These are phyloP conservation scores for Gamsiella multidivaricata DNA, from an alignment of 192 early-diverging fungal genomes.

Conservation along the genomic window DNA sequence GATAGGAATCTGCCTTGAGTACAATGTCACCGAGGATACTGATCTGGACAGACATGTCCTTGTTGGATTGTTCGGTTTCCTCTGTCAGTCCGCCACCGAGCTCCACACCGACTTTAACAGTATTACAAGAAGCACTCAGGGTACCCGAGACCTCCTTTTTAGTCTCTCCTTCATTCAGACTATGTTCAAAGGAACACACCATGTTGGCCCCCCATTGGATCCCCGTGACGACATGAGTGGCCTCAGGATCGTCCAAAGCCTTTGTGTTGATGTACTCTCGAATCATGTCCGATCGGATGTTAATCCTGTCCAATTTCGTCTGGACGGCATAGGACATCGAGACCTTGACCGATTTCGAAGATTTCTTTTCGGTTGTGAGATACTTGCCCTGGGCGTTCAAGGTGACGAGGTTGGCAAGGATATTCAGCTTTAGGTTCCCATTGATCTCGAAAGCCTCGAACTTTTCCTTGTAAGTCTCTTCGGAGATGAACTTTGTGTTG, in stretches of 20 bases:
- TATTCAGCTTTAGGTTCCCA: slow-evolving; percentile 7
- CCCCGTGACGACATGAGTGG: slow-evolving; percentile 17
- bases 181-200: slow-evolving; percentile 13
- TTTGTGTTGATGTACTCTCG: slow-evolving; percentile 10
- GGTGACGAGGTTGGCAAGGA: slow-evolving; percentile 1
- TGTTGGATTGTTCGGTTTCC: neutral
- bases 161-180: slow-evolving; percentile 12
- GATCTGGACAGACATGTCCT: slow-evolving; percentile 11
- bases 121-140: slow-evolving; percentile 6
- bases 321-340: slow-evolving; percentile 15
- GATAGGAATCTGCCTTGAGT: slow-evolving; percentile 4
- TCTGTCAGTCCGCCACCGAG: neutral
- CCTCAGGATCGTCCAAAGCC: slow-evolving; percentile 1
- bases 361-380: slow-evolving; percentile 5
- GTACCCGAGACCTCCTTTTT: slow-evolving; percentile 4
- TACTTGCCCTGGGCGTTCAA: slow-evolving; percentile 6
- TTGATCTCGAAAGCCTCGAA: slow-evolving; percentile 11
- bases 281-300: neutral
- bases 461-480: slow-evolving; percentile 16
- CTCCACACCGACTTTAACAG: neutral
- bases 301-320: slow-evolving; percentile 14
- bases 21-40: slow-evolving; percentile 20
- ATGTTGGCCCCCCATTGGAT: slow-evolving; percentile 23
- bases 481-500: slow-evolving; percentile 15
- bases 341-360: slow-evolving; percentile 6